A percentile compares a stretch with the other conserved stretches of the same genome.
phyloP scores from a whole-genome alignment of 306 rosid genomes.

The Prunus salicina region DNA sequence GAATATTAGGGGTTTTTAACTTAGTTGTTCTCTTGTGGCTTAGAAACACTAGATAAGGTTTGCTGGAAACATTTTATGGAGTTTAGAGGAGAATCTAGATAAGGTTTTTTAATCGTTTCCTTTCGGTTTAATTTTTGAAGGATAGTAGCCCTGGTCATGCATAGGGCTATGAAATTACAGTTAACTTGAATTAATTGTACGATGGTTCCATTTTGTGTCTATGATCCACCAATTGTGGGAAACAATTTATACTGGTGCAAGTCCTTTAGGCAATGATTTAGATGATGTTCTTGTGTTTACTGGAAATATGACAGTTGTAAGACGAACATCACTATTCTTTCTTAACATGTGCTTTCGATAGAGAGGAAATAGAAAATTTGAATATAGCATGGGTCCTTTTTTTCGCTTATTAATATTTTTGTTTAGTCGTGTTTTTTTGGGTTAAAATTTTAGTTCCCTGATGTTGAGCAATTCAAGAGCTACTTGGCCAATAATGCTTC shows the following conservation, averaged over 20 bases:
- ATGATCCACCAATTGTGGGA: conserved; percentile 25
- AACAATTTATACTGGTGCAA: conserved; percentile 42
- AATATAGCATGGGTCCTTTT: background rate
- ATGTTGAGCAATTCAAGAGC: background rate
- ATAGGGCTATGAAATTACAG: background rate
- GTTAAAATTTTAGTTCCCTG: background rate
- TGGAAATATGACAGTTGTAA: conserved; percentile 98
- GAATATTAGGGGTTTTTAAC: too few species aligned
- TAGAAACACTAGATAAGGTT: conserved; percentile 93
- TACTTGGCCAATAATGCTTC: conserved; percentile 8
- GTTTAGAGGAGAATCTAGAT: conserved; percentile 94
- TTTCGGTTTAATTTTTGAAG: background rate
- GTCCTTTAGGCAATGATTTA: conserved; percentile 97
- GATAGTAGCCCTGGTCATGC: conserved; percentile 4
- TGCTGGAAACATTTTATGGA: conserved; percentile 92
- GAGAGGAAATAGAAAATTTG: conserved; percentile 8
- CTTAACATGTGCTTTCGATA: conserved; percentile 66
- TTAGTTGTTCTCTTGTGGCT: too few species aligned
- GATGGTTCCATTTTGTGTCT: conserved; percentile 1
- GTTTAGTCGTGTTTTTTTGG: background rate
- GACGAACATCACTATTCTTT: conserved; percentile 93
- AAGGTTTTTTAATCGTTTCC: conserved; percentile 49
- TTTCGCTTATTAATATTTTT: background rate
- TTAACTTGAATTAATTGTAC: conserved; percentile 13
- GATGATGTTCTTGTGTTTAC: conserved; percentile 99